Percentiles rank a stretch among this genome's conserved stretches.
Conservation (phyloP, 768 basidiomycete genomes). For the Sporobolomyces roseus region DNA sequence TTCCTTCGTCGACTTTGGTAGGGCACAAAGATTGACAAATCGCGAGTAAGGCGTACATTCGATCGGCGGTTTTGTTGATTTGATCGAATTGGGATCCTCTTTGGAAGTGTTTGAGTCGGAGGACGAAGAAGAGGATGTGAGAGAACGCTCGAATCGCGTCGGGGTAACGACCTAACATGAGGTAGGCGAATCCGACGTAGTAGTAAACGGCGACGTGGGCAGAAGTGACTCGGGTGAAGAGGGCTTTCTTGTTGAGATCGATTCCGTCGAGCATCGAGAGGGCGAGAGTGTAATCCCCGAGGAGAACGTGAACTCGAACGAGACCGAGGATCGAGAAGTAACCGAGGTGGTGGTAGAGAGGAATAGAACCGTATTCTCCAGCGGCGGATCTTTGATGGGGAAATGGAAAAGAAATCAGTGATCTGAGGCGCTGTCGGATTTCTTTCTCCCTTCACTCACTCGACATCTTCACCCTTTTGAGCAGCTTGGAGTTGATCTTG, state of each 20-base stretch:
- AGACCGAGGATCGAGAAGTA: conserved; percentile 96
- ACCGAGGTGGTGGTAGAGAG: conserved; percentile 88
- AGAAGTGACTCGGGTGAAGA: conserved; percentile 74
- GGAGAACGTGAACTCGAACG: conserved; percentile 86
- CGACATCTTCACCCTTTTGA: conserved; percentile 68
- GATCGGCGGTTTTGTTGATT: conserved; percentile 94
- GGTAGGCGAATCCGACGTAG: conserved; percentile 94
- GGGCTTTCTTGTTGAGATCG: conserved; percentile 70
- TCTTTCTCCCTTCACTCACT: no score
- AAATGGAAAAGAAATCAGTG: no score
- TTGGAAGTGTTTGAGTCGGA: conserved; percentile 94
- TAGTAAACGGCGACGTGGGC: conserved; percentile 93
- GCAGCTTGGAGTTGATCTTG: conserved; percentile 86
- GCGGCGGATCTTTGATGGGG: conserved; percentile 69
- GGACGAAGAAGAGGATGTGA: conserved; percentile 72
- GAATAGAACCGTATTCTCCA: conserved; percentile 84
- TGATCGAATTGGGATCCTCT: conserved; percentile 97
- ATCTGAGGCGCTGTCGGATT: neutral
- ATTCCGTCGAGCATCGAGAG: conserved; percentile 92
- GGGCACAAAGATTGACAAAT: conserved; percentile 91
- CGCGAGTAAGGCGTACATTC: conserved; percentile 95
- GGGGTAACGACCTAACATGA: conserved; percentile 86
- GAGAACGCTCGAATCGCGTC: conserved; percentile 94
- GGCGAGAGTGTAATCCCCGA: conserved; percentile 92
- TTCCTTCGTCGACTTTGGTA: conserved; percentile 72